Evolutionary conservation across 768 basidiomycete genomes (phyloP).

Genomic region (Pulveroboletus sp.): DNA sequence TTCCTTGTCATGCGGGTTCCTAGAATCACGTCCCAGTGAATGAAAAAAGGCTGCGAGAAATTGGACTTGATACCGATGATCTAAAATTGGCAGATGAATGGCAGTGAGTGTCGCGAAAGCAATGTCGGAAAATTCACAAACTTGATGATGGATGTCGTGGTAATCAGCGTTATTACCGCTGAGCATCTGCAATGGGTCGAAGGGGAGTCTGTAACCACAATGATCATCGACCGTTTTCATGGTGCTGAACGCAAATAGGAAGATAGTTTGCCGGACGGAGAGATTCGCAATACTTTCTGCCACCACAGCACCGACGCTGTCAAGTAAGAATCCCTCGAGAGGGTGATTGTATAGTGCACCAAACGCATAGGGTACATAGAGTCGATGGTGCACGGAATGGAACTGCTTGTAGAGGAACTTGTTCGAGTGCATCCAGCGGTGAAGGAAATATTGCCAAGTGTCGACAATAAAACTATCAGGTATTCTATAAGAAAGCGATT

Average conservation of each 20-base stretch:
- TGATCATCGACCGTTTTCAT: constrained; percentile 96
- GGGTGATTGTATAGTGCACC: constrained; percentile 98
- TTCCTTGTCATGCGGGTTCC: constrained; percentile 78
- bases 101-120: not conserved
- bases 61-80: constrained; percentile 88
- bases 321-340: constrained; percentile 87
- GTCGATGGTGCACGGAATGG: constrained; percentile 91
- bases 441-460: constrained; percentile 97
- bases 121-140: constrained; percentile 25
- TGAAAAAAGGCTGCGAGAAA: constrained; percentile 93
- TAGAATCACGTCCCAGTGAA: constrained; percentile 87
- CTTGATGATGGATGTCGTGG: constrained; percentile 98
- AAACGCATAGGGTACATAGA: constrained; percentile 96
- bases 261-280: constrained; percentile 73
- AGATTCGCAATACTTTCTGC: constrained; percentile 68
- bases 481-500: not conserved
- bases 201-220: constrained; percentile 85
- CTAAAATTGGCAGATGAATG: constrained; percentile 5
- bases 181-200: constrained; percentile 85
- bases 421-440: constrained; percentile 87
- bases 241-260: constrained; percentile 80
- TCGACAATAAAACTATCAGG: constrained; percentile 79
- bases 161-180: constrained; percentile 92
- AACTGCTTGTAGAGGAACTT: constrained; percentile 87
- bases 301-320: constrained; percentile 72